Base-by-base conservation (phyloP, 805 yeast species). In the Kazachstania bromeliacearum region DNA sequence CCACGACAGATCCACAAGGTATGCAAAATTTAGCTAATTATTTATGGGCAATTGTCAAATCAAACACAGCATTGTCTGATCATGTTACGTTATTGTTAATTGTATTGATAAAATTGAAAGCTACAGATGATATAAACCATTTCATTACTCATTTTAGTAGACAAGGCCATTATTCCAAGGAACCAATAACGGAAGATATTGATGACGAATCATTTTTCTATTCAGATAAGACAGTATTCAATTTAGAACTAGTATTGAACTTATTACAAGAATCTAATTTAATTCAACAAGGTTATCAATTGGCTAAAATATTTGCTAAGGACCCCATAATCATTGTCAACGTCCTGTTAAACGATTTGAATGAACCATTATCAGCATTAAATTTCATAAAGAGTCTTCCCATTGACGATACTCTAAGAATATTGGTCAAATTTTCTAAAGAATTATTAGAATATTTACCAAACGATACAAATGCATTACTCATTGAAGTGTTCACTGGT, bases 401-500 rank as follows among this genome's bases (percentile, higher is more conserved):
- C 0, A 76, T 84, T 16, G 87, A 83, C 47, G 96, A 88, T 35
- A 73, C 85, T 4, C 60, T 88, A 20, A 63, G 89, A 28, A 77
- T 84, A 7, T 61, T 88, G 34, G 71, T 77, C 6, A 77, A 77
- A 20, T 75, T 72, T 48, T 78, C 89, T 3, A 76, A 83, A 40
- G 50, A 60, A 1, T 60, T 89, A 20, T 64, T 89, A 33, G 82
- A 81, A 25, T 53, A 66, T 31, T 60, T 75, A 26, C 96, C 97
- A 0, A 71, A 81, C 39, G 85, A 80, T 38, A 81, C 95, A 0
- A 87, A 95, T 1, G 79, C 79, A 21, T 59, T 92, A 25, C 64
- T 89, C 39, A 87, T 92, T 34, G 80, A 82, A 20, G 81, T 89
- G 0, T 92, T 89, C 53, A 89, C 97, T 0, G 96, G 96, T 0